A percentile compares a stretch with the other conserved stretches of the same genome.
Evolutionary conservation across 139 green algal species (phyloP).

Genomic region (Tetraselmis striata): DNA sequence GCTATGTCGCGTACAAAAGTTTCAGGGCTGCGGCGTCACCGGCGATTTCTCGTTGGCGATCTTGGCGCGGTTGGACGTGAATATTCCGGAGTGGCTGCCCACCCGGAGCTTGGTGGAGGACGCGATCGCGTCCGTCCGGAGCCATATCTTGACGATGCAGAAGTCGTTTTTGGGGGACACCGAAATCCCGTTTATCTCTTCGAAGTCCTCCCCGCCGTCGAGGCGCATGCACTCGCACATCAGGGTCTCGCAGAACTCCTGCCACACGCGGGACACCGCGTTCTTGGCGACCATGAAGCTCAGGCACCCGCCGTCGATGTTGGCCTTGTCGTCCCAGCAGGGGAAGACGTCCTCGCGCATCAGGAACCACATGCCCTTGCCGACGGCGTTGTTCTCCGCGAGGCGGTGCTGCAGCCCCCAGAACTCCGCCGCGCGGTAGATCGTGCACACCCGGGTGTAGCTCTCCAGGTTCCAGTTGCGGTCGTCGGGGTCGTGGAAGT

Average conservation of each 20-base stretch:
- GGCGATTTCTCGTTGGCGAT: no score
- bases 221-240: not conserved
- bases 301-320: constrained; percentile 14
- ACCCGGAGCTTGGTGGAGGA: no score
- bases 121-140: not conserved
- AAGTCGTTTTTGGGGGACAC: constrained; percentile 10
- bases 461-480: constrained; percentile 10
- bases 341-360: constrained; percentile 20
- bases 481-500: constrained; percentile 18
- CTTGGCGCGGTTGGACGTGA: no score
- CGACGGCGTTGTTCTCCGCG: not conserved
- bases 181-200: constrained; percentile 6
- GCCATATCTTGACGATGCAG: constrained; percentile 13
- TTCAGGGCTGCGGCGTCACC: no score
- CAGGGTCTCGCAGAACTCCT: not conserved
- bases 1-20: no score
- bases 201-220: not conserved
- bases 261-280: not conserved
- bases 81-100: no score
- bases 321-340: constrained; percentile 15
- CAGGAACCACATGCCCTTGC: constrained; percentile 13
- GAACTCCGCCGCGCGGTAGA: constrained; percentile 3
- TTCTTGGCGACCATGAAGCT: not conserved
- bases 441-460: constrained; percentile 6
- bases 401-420: not conserved